Evolutionary conservation across 768 basidiomycete species (phyloP).

Genomic region (Xerocomellus intermedius): DNA sequence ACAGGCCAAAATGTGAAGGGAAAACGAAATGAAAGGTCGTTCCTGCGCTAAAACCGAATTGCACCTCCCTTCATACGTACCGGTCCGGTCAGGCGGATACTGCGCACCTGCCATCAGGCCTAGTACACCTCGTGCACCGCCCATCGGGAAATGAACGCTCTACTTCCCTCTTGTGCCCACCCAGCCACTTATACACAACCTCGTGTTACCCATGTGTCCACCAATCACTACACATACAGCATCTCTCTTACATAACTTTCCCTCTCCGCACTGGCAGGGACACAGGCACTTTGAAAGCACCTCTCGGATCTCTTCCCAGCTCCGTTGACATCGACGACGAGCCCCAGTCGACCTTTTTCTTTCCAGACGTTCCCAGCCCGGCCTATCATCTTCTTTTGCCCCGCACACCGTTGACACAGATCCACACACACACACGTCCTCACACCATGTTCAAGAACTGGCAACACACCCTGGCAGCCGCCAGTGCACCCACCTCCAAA

Average conservation of each 20-base stretch:
- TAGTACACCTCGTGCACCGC: too few relatives aligned
- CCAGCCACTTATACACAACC: conserved; percentile 4
- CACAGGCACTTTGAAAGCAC: background rate
- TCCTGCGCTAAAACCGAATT: too few relatives aligned
- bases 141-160: background rate
- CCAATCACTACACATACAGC: conserved; percentile 11
- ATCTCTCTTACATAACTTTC: conserved; percentile 15
- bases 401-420: background rate
- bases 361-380: background rate
- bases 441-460: conserved; percentile 47
- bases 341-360: background rate
- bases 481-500: conserved; percentile 17
- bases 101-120: too few relatives aligned
- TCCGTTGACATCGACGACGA: background rate
- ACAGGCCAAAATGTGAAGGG: too few relatives aligned
- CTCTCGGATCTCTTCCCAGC: background rate
- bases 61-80: background rate
- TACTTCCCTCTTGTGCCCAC: too few relatives aligned
- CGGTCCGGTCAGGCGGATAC: too few relatives aligned
- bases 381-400: too few relatives aligned
- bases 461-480: conserved; percentile 39
- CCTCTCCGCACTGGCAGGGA: background rate
- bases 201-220: conserved; percentile 22
- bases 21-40: too few relatives aligned
- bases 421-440: background rate